Evolutionary conservation across 345 rosid genomes (phyloP).

Genomic region (Citrus mangshanensis): DNA sequence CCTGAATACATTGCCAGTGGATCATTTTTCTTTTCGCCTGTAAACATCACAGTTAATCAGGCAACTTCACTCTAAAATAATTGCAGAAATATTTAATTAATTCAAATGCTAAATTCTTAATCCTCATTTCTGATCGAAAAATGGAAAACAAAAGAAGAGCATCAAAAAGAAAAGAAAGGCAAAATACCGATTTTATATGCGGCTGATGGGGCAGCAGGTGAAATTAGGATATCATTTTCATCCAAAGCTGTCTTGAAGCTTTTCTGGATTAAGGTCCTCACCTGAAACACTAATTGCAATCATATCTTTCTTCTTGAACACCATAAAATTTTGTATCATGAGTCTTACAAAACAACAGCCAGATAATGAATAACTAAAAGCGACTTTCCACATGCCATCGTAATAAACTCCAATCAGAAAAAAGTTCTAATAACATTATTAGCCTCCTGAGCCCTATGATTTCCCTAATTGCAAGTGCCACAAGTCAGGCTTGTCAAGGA

Average conservation of each 20-base stretch:
- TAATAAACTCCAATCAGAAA: not conserved
- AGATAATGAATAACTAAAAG: not conserved
- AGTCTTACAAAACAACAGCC: not conserved
- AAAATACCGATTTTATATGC: conserved; percentile 79
- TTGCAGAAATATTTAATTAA: not conserved
- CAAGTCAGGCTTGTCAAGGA: not conserved
- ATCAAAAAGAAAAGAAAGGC: not conserved
- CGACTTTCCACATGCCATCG: not conserved
- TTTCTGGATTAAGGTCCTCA: conserved; percentile 65
- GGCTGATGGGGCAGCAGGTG: conserved; percentile 92
- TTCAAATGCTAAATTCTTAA: not conserved
- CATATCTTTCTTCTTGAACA: conserved; percentile 25
- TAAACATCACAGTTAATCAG: conserved; percentile 11
- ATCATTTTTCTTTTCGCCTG: conserved; percentile 88
- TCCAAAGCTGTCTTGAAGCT: conserved; percentile 72
- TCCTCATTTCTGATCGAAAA: not conserved
- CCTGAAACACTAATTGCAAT: conserved; percentile 45
- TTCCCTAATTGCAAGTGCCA: conserved; percentile 3
- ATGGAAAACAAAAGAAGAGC: not conserved
- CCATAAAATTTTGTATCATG: not conserved
- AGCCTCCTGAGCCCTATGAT: not conserved
- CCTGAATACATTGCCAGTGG: conserved; percentile 97
- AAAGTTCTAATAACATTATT: not conserved
- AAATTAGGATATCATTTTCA: conserved; percentile 74
- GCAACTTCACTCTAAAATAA: not conserved